Evolutionary conservation across 2,329 filamentous ascomycete genomes (phyloP).

Genomic region (Ophiostoma sp.): DNA sequence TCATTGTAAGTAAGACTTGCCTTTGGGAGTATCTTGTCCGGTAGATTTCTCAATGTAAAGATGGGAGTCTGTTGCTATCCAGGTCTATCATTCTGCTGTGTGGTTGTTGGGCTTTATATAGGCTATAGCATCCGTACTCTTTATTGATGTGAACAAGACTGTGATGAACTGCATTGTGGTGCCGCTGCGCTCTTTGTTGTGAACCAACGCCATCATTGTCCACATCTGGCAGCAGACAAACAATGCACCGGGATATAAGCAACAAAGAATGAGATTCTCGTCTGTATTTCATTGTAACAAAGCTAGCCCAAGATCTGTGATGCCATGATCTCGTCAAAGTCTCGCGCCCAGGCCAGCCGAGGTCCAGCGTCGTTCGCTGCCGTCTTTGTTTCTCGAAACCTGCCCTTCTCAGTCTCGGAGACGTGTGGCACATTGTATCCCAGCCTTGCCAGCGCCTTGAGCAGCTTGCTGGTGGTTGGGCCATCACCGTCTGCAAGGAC

Average conservation of each 20-base stretch:
- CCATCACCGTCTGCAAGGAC: slow-evolving; percentile 38
- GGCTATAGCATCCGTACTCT: background rate
- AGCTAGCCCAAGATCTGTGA: slow-evolving; percentile 19
- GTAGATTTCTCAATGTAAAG: background rate
- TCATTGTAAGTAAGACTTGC: background rate
- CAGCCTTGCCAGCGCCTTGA: slow-evolving; percentile 37
- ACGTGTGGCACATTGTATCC: slow-evolving; percentile 39
- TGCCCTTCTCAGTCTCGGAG: slow-evolving; percentile 21
- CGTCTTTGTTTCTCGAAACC: slow-evolving; percentile 9
- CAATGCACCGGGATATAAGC: background rate
- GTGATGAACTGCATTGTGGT: too few relatives aligned
- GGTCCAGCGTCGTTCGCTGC: background rate
- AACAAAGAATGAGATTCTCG: background rate
- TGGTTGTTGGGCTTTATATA: background rate
- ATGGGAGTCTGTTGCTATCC: background rate
- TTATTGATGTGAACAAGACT: background rate
- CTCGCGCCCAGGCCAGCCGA: slow-evolving; percentile 39
- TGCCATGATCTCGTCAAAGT: slow-evolving; percentile 41
- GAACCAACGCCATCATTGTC: too few relatives aligned
- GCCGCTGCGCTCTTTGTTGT: too few relatives aligned
- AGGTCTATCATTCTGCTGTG: background rate
- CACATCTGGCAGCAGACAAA: background rate
- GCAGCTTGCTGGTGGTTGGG: slow-evolving; percentile 29
- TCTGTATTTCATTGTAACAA: background rate
- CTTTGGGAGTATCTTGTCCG: background rate